Base-by-base conservation (phyloP, 768 basidiomycete genomes). In the Fibroporia radiculosa region DNA sequence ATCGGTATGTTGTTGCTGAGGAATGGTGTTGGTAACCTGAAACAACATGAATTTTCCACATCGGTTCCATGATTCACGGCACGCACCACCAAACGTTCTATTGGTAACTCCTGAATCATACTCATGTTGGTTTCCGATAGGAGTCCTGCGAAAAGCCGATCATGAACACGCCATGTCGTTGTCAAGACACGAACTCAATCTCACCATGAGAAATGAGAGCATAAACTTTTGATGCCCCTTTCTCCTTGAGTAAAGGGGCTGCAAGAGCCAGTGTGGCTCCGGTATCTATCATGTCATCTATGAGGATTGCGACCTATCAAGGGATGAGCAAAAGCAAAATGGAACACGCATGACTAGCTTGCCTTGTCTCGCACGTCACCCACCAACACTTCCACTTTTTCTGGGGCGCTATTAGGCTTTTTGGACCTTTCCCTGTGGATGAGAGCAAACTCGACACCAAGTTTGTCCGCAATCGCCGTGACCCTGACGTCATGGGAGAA, bases 241-340 rank as follows among this genome's bases (percentile, higher is more conserved):
- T 85, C 56, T 96, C 92, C 39, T 82, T 71, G 36, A 99, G 71
- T n/a, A 90, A 87, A 35, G 78, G 77, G 6, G 81, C 81, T 10
- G 96, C 96, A 12, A 95, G 68, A 12, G 78, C 71, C 23, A 98
- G 72, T n/a, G 96, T 98, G 28, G 72, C 75, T 11, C 93, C 95
- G 4, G 90, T 91, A 62, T 99, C 96, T 58, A 96, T 85, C 95
- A 99, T 98, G 60, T 99, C 96, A 62, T 99, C 96, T 26, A 99
- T 90, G 36, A 99, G 75, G 58, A 99, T 90, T 29, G 89, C 93
- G 42, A 93, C 76, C 86, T 92, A 38, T 3, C 8, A 29, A 40
- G 12, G 20, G 22, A 37, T 32, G 19, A 37, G 27, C 45, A 31
- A 40, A 28, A 31, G 36, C 19, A 4, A 18, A 23, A 24, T 16